Evolutionary conservation across 495 filamentous ascomycete genomes (phyloP).

Genomic region (Hypoxylon crocopeplum): DNA sequence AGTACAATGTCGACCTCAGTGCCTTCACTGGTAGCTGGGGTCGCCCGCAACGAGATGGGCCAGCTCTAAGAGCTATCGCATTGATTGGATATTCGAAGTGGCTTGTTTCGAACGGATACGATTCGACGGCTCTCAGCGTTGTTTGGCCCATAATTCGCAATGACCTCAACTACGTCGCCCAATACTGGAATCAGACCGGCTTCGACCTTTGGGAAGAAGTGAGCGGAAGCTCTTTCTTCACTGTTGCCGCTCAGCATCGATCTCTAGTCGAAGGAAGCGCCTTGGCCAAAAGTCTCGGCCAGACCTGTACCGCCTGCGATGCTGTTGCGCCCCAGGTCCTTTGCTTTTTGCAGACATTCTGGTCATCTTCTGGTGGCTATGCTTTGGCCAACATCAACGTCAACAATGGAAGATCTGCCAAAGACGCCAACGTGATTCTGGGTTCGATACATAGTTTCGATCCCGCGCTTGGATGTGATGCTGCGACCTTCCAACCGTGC

Average conservation of each 20-base stretch:
- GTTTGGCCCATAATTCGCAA: slow-evolving; percentile 72
- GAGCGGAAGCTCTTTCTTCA: slow-evolving; percentile 66
- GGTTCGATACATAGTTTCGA: slow-evolving; percentile 71
- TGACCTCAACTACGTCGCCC: slow-evolving; percentile 71
- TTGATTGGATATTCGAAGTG: slow-evolving; percentile 55
- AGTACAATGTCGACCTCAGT: slow-evolving; percentile 66
- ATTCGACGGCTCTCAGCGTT: slow-evolving; percentile 43
- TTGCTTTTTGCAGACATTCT: slow-evolving; percentile 70
- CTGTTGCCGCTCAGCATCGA: slow-evolving; percentile 48
- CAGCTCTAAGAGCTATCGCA: slow-evolving; percentile 71
- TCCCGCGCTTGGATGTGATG: slow-evolving; percentile 62
- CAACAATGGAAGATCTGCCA: slow-evolving; percentile 59
- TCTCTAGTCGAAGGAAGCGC: slow-evolving; percentile 68
- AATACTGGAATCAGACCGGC: slow-evolving; percentile 74
- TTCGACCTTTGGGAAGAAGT: slow-evolving; percentile 81
- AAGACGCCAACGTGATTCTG: slow-evolving; percentile 69
- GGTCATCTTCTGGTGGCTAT: slow-evolving; percentile 61
- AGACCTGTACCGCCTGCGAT: slow-evolving; percentile 54
- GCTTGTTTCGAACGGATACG: slow-evolving; percentile 57
- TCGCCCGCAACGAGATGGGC: slow-evolving; percentile 75
- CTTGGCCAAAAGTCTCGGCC: slow-evolving; percentile 57
- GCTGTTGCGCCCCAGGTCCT: slow-evolving; percentile 65
- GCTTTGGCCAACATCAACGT: slow-evolving; percentile 62
- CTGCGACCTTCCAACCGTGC: slow-evolving; percentile 68
- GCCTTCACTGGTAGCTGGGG: slow-evolving; percentile 71